Conservation (phyloP, 78 protist genomes). For the Diacronema lutheri region DNA sequence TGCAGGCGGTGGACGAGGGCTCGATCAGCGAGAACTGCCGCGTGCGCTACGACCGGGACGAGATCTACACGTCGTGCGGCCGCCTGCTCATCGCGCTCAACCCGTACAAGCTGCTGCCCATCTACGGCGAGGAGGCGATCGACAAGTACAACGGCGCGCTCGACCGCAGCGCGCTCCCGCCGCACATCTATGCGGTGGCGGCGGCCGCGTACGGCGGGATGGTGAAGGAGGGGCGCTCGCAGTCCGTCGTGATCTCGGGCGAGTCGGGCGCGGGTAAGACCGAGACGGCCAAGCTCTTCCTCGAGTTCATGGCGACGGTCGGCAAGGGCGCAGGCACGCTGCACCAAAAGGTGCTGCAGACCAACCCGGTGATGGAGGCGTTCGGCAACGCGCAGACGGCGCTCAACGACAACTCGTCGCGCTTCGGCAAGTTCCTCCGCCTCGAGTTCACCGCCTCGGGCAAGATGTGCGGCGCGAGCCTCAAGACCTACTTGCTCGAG, state of each 20-base stretch:
- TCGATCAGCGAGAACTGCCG: too few species aligned
- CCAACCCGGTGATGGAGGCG: slow-evolving; percentile 89
- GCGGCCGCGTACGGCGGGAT: slow-evolving; percentile 56
- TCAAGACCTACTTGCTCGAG: slow-evolving; percentile 64
- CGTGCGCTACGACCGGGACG: too few species aligned
- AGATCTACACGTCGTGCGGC: slow-evolving; percentile 7
- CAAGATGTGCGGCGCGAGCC: slow-evolving; percentile 32
- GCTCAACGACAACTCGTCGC: slow-evolving; percentile 79
- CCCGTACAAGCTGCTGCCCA: not conserved
- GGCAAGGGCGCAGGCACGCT: too few species aligned
- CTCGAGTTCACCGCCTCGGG: slow-evolving; percentile 22
- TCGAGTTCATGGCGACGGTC: not conserved
- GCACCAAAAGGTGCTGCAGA: slow-evolving; percentile 38
- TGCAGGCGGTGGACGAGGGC: too few species aligned
- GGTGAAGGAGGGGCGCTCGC: not conserved
- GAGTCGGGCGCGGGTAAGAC: slow-evolving; percentile 80
- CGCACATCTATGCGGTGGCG: slow-evolving; percentile 75
- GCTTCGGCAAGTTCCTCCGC: slow-evolving; percentile 63
- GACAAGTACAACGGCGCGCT: not conserved
- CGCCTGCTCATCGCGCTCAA: slow-evolving; percentile 9
- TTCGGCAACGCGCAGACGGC: slow-evolving; percentile 90
- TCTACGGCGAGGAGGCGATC: not conserved
- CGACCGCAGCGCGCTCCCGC: slow-evolving; percentile 32
- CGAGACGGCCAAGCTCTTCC: slow-evolving; percentile 22
- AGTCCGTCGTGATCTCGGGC: slow-evolving; percentile 72